Evolutionary conservation across 1,139 yeast species (phyloP).

Genomic region (Barnettozyma hawaiiensis): DNA sequence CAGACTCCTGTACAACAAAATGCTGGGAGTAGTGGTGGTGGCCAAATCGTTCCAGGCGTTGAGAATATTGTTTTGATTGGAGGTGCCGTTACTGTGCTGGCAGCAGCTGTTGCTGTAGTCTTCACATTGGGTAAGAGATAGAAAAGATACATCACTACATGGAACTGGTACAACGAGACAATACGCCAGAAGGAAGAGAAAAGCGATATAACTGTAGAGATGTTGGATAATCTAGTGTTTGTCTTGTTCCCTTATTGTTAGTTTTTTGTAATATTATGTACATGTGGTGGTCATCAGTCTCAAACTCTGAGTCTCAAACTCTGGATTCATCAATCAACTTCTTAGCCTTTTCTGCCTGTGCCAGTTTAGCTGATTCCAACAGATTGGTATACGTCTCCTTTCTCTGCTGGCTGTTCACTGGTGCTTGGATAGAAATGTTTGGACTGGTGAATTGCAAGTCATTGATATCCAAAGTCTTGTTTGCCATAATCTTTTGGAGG

Average conservation of each 20-base stretch:
- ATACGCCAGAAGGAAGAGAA: too few relatives aligned
- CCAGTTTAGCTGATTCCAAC: conserved; percentile 36
- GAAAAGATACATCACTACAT: background rate
- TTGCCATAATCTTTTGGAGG: conserved; percentile 20
- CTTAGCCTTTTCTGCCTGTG: conserved; percentile 34
- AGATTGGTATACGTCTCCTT: conserved; percentile 38
- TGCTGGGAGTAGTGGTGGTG: conserved; percentile 21
- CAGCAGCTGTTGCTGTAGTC: conserved; percentile 41
- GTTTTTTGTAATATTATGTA: too few relatives aligned
- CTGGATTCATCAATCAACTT: conserved; percentile 33
- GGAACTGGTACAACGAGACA: background rate
- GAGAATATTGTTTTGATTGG: conserved; percentile 58
- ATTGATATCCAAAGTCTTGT: conserved; percentile 69
- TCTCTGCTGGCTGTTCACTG: conserved; percentile 35
- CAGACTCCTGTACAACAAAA: background rate
- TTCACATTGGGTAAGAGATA: conserved; percentile 15
- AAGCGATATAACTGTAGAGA: background rate
- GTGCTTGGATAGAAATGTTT: conserved; percentile 43
- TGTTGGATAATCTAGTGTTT: too few relatives aligned
- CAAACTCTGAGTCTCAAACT: conserved; percentile 13
- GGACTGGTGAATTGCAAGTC: conserved; percentile 41
- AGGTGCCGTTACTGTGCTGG: conserved; percentile 57
- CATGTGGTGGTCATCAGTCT: conserved; percentile 4
- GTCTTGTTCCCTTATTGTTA: too few relatives aligned
- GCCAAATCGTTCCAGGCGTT: conserved; percentile 45